These are phyloP conservation scores for Plenodomus lindquistii DNA, from an alignment of 2,329 filamentous ascomycete species.

Conservation along the genomic window DNA sequence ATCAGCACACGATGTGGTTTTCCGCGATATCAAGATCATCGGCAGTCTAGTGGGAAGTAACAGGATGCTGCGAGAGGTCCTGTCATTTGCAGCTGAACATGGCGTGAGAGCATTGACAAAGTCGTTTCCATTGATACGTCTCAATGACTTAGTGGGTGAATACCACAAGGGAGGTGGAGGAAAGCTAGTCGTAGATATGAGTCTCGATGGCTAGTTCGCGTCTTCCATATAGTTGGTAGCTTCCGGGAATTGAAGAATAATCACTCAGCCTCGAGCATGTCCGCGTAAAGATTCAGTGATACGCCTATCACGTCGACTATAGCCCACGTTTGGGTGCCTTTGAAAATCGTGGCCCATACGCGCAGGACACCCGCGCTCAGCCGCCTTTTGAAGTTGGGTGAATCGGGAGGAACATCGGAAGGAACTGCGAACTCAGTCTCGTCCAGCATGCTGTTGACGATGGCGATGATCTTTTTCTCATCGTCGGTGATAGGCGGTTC, in stretches of 20 bases:
- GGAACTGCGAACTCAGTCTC: conserved; percentile 43
- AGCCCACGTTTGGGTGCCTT: conserved; percentile 49
- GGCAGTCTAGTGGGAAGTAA: conserved; percentile 51
- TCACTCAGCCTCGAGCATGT: conserved; percentile 46
- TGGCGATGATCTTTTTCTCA: conserved; percentile 42
- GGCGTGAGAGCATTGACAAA: conserved; percentile 41
- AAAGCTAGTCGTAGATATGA: conserved; percentile 51
- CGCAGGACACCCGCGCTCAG: conserved; percentile 47
- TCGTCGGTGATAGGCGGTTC: conserved; percentile 44
- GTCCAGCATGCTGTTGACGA: conserved; percentile 50
- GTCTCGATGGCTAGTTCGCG: conserved; percentile 18
- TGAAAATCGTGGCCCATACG: conserved; percentile 50
- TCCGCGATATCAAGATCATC: conserved; percentile 49
- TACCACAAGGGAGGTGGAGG: conserved; percentile 52
- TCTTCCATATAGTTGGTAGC: not conserved
- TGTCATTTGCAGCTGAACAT: conserved; percentile 45
- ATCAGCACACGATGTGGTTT: conserved; percentile 50
- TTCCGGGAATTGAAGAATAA: not conserved
- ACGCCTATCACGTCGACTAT: conserved; percentile 49
- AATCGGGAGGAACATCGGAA: conserved; percentile 33
- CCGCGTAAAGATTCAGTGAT: conserved; percentile 47
- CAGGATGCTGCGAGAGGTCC: conserved; percentile 45
- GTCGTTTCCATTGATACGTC: conserved; percentile 37
- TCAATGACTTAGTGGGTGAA: conserved; percentile 51
- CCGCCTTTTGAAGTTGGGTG: conserved; percentile 38